Base-by-base conservation (phyloP, 2,329 filamentous ascomycete genomes). In the Pseudogymnoascus sp. region DNA sequence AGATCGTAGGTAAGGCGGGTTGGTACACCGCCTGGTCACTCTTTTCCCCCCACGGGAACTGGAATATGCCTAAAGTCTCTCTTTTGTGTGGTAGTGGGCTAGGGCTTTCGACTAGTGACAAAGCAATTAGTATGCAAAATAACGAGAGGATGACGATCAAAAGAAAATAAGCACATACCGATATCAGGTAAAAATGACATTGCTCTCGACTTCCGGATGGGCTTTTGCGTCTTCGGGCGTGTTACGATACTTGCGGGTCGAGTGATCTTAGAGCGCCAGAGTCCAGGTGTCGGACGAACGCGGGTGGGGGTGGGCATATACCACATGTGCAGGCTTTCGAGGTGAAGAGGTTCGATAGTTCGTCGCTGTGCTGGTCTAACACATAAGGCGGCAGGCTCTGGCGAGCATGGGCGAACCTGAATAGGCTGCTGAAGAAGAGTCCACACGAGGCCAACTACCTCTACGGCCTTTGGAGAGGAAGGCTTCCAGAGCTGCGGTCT, bases 31-130 rank as follows among this genome's bases (percentile, higher is more conserved):
- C 80, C 62, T 78, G 79, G 71, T 86, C 84, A 18, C 84, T 87
- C 68, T 75, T 81, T 73, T 87, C 84, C 12, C 85, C 85, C 83
- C 84, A 87, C 2, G 85, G 83, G 67, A 87, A 87, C 68, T 86
- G 83, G 75, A 86, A 88, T 68, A 87, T 83, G 4, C 84, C 85
- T 16, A 87, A 77, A 10, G 83, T 86, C 11, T 79, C 83, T 45
- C 80, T 78, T 73, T 82, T 83, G 70, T 85, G 77, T 4, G 80
- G 80, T 4, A 87, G 75, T 37, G 84, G 84, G 69, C 82, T 75
- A 3, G 85, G 85, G 66, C 79, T 85, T 71, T 87, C 85, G 36
- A 86, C 72, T 74, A 65, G 4, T 29, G 36, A n/a, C 45, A 34
- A 57, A 34, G 26, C 29, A 11, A 62, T 68, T 66, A 67, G 67